Evolutionary conservation across 2,329 filamentous ascomycete species (phyloP), one percentile per base, ranked within the genome.

Genomic region (Ophiostoma himal-ulmi): DNA sequence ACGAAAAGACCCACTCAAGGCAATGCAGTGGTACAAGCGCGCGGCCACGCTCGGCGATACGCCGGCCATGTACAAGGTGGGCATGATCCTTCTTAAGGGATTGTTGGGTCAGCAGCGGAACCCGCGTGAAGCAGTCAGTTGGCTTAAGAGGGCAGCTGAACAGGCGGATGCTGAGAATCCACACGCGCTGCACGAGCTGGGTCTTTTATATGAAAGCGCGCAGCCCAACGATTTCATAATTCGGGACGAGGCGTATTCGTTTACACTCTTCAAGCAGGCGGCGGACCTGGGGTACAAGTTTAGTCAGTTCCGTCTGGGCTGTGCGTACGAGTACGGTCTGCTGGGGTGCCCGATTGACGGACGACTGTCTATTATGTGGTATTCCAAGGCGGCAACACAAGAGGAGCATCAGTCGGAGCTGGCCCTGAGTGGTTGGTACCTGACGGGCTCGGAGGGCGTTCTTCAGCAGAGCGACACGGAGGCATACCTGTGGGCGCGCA

Each of bases 11-110:
- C 92, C 93, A 0, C 81, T 94, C 74, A 98, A 98, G 80, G 94
- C 95, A 1, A 94, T 98, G 26, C 94, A 98, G 79, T 99, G 95
- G 95, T 99, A 99, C 80, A 93, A 94, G 78, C 91, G 94, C 62
- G 93, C 95, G 7, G 94, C 95, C 13, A 90, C 91, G 14, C 84
- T 98, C 2, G 94, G 95, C 3, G 94, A 99, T 77, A 90, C 91
- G 1, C 91, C 94, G 0, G 95, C 94, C 39, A 96, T 98, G 93
- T 99, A 97, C 83, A 99, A 99, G 80, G 89, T 98, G 80, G 95
- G 95, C 71, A 96, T 97, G 90, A 96, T 99, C 74, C 83, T 92
- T 73, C 86, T 98, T 70, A 98, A 98, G 79, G 95, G 94, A 13
- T 84, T 98, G 37, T 85, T 99, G n/a, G 94, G 94, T 4, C 94